Percentiles rank a stretch among this genome's conserved stretches.
Evolutionary conservation across 225 moss, liverwort and hornwort species (phyloP).

Genomic region (Climacium dendroides): DNA sequence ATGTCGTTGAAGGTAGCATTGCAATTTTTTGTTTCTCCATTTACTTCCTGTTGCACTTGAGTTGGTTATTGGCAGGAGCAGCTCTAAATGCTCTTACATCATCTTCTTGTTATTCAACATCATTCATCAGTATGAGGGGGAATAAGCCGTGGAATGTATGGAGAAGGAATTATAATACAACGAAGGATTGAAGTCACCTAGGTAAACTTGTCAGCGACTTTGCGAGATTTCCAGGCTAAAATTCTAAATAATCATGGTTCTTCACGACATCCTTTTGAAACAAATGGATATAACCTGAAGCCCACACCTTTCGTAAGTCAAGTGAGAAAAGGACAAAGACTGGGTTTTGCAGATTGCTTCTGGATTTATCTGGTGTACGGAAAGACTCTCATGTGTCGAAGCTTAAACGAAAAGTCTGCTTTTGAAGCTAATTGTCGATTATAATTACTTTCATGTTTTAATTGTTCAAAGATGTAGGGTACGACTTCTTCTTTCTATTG

Average conservation of each 20-base stretch:
- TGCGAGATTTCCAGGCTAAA: not conserved
- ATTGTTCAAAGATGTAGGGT: not conserved
- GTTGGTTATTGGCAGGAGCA: not conserved
- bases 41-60: not conserved
- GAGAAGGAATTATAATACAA: not conserved
- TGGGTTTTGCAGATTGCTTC: no score
- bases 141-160: not conserved
- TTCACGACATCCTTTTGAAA: not conserved
- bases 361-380: not conserved
- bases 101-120: not conserved
- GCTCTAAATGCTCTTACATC: not conserved
- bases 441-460: not conserved
- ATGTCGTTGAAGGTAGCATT: not conserved
- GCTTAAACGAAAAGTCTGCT: no score
- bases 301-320: not conserved
- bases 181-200: not conserved
- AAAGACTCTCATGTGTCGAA: not conserved
- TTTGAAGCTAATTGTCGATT: not conserved
- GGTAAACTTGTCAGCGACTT: not conserved
- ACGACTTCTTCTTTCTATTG: not conserved
- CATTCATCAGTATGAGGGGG: not conserved
- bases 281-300: not conserved
- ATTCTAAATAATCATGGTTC: not conserved
- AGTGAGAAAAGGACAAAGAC: not conserved
- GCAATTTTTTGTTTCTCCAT: not conserved